These are phyloP conservation scores for Vachellia collinsii DNA, from an alignment of 306 rosid species.

Conservation along the genomic window DNA sequence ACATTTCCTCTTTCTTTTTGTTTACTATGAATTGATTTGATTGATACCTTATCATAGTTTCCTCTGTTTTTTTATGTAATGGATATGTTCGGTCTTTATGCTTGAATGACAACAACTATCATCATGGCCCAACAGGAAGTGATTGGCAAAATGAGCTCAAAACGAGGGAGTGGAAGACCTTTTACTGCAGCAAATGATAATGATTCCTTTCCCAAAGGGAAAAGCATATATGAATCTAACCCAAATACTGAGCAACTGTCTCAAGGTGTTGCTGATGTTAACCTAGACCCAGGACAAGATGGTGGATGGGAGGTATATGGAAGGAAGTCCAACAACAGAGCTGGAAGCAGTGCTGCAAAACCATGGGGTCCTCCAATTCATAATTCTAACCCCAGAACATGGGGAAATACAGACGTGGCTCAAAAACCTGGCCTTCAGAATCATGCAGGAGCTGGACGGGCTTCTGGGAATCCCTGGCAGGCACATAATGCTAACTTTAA, in stretches of 20 bases:
- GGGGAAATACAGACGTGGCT: conserved; percentile 30
- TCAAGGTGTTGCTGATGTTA: conserved; percentile 41
- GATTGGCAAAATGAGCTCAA: conserved; percentile 47
- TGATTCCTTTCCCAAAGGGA: conserved; percentile 43
- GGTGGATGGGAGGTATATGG: conserved; percentile 71
- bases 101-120: neutral
- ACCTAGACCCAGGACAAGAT: conserved; percentile 46
- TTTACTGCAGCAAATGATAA: conserved; percentile 1
- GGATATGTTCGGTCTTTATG: neutral
- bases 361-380: conserved; percentile 43
- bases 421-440: conserved; percentile 28
- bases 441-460: conserved; percentile 46
- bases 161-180: conserved; percentile 46
- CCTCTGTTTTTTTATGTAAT: neutral
- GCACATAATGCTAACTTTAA: conserved; percentile 42
- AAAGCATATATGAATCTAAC: conserved; percentile 32
- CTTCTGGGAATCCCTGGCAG: conserved; percentile 40
- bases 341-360: conserved; percentile 53
- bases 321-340: conserved; percentile 60
- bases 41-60: neutral
- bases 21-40: neutral
- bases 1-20: neutral
- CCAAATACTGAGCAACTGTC: conserved; percentile 43
- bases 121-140: neutral
- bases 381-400: conserved; percentile 41